Evolutionary conservation across 2,329 filamentous ascomycete genomes (phyloP).

Genomic region (Exophiala sideris): DNA sequence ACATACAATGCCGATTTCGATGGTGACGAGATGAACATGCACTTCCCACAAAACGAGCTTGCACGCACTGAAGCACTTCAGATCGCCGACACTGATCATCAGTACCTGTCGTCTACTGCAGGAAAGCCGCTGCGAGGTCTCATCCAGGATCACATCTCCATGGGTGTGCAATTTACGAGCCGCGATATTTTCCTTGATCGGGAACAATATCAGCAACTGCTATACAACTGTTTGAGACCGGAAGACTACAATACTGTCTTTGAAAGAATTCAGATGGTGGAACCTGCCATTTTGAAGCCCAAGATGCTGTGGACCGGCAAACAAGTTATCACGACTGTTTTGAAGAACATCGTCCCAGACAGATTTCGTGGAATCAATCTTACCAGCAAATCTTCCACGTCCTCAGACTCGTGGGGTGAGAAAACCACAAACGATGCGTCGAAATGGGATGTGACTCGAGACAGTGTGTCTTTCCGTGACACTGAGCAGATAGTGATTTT

Average conservation of each 20-base stretch:
- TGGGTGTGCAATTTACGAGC: conserved; percentile 85
- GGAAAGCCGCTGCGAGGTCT: conserved; percentile 91
- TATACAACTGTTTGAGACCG: conserved; percentile 84
- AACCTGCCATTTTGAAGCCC: conserved; percentile 79
- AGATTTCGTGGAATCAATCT: conserved; percentile 75
- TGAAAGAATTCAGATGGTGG: conserved; percentile 75
- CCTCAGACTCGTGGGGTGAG: conserved; percentile 72
- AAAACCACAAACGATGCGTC: conserved; percentile 46
- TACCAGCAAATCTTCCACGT: conserved; percentile 73
- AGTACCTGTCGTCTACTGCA: conserved; percentile 90
- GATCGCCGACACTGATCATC: conserved; percentile 93
- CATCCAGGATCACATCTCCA: conserved; percentile 97
- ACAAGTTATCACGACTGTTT: conserved; percentile 85
- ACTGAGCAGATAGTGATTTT: conserved; percentile 83
- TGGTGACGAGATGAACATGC: conserved; percentile 99
- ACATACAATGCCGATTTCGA: conserved; percentile 99
- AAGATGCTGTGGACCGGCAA: conserved; percentile 88
- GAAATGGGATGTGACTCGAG: conserved; percentile 24
- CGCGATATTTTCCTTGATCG: conserved; percentile 87
- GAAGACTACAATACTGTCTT: conserved; percentile 84
- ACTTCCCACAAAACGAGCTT: conserved; percentile 96
- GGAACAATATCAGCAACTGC: conserved; percentile 86
- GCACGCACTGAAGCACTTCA: conserved; percentile 88
- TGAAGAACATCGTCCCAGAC: conserved; percentile 83
- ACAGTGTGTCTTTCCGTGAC: conserved; percentile 22